A percentile compares a stretch with the other conserved stretches of the same genome.
phyloP scores from a whole-genome alignment of 2,329 filamentous ascomycete species.

The Aspergillus novofumigatus region DNA sequence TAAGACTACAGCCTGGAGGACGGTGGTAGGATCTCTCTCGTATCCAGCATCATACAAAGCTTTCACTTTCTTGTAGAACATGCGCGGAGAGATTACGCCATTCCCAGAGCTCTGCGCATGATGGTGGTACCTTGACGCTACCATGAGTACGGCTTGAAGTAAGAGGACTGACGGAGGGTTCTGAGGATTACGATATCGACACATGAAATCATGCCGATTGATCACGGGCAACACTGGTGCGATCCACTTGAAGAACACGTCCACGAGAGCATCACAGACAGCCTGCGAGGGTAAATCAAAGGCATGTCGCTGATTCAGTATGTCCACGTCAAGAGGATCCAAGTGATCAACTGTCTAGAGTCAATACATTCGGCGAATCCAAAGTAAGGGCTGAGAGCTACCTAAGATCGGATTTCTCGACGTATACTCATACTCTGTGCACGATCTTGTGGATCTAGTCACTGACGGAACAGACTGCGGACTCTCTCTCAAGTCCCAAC shows the following conservation, averaged over 20 bases:
- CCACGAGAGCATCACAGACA: slow-evolving; percentile 5
- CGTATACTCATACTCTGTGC: neutral
- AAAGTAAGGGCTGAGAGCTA: neutral
- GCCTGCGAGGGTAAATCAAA: slow-evolving; percentile 6
- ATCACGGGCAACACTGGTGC: slow-evolving; percentile 10
- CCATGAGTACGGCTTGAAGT: slow-evolving; percentile 10
- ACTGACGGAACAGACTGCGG: neutral
- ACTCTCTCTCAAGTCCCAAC: neutral
- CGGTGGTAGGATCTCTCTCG: slow-evolving; percentile 1
- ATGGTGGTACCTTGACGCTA: slow-evolving; percentile 6
- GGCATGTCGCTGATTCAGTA: slow-evolving; percentile 7
- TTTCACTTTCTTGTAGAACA: slow-evolving; percentile 12
- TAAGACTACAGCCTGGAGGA: slow-evolving; percentile 9
- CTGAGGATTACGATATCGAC: slow-evolving; percentile 2
- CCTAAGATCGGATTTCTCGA: neutral
- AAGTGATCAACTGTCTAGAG: neutral
- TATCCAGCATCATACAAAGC: slow-evolving; percentile 13
- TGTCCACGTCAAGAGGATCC: slow-evolving; percentile 11
- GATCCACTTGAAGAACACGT: slow-evolving; percentile 12
- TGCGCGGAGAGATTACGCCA: slow-evolving; percentile 1
- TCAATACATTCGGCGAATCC: neutral
- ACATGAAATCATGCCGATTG: slow-evolving; percentile 9
- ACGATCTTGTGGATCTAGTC: too few species aligned
- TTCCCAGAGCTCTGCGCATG: neutral
- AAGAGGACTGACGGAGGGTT: slow-evolving; percentile 7